Conservation (phyloP, 352 stramenopile genomes). For the Phytophthora pseudosyringae region DNA sequence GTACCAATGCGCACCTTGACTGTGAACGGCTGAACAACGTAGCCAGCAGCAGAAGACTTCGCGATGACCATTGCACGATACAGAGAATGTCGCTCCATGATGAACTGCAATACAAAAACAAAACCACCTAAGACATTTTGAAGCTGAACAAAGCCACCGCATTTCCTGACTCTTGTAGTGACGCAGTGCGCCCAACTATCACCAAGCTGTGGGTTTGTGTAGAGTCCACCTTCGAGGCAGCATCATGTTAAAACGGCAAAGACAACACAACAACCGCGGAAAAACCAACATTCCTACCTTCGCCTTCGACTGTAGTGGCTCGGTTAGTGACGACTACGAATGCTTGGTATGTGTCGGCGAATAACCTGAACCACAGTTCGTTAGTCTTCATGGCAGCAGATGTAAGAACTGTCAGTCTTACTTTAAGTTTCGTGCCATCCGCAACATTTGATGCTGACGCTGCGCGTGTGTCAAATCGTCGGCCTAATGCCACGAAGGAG, state of each 20-base stretch:
- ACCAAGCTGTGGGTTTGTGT: constrained; percentile 67
- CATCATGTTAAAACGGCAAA: constrained; percentile 12
- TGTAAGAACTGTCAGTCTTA: constrained; percentile 11
- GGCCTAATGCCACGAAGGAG: constrained; percentile 24
- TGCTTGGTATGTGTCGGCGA: constrained; percentile 67
- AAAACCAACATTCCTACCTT: constrained; percentile 18
- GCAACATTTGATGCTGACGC: constrained; percentile 58
- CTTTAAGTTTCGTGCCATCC: constrained; percentile 62
- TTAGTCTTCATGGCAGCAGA: constrained; percentile 2
- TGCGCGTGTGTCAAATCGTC: constrained; percentile 46
- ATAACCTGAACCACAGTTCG: constrained; percentile 39
- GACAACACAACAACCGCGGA: background rate
- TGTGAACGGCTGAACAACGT: constrained; percentile 68
- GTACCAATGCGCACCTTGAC: constrained; percentile 49
- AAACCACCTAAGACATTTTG: constrained; percentile 15
- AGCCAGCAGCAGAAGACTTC: constrained; percentile 65
- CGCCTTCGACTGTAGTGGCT: constrained; percentile 49
- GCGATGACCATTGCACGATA: constrained; percentile 63
- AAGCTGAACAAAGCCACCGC: constrained; percentile 5
- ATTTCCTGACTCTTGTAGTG: constrained; percentile 51
- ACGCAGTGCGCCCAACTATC: constrained; percentile 78
- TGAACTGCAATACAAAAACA: constrained; percentile 46
- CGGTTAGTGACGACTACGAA: constrained; percentile 78
- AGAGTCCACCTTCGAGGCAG: constrained; percentile 46
- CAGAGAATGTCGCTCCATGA: constrained; percentile 63